These are phyloP conservation scores for Secale cereale DNA, from an alignment of 176 grass and related monocot genomes.

Conservation along the genomic window DNA sequence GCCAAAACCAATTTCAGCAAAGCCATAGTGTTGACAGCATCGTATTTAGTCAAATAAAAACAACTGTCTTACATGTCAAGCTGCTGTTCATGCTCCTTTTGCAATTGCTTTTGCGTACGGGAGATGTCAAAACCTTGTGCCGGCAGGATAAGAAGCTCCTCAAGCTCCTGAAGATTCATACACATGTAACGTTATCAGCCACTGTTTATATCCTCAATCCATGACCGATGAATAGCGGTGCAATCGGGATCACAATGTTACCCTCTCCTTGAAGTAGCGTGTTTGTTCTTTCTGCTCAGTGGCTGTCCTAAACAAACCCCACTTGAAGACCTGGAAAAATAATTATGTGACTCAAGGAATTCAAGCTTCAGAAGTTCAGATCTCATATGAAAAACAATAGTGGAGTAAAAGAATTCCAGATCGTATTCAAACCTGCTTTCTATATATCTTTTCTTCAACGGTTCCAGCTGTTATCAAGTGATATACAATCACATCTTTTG, in stretches of 20 bases:
- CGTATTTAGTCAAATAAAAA: background rate
- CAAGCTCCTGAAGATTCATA: constrained; percentile 43
- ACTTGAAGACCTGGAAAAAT: constrained; percentile 48
- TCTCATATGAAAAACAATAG: background rate
- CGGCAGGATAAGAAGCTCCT: constrained; percentile 51
- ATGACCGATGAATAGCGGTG: background rate
- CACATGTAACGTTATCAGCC: background rate
- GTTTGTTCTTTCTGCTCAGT: constrained; percentile 62
- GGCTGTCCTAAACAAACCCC: constrained; percentile 54
- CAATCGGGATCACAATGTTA: background rate
- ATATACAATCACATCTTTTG: constrained; percentile 85
- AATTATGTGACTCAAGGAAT: background rate
- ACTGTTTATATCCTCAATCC: background rate
- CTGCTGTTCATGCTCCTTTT: constrained; percentile 47
- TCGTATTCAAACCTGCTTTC: constrained; percentile 1
- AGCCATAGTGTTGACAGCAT: background rate
- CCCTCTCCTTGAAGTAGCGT: constrained; percentile 53
- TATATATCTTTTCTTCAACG: constrained; percentile 92
- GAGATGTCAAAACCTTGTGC: constrained; percentile 66
- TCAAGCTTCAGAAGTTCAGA: background rate
- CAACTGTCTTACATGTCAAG: constrained; percentile 29
- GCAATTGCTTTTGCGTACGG: constrained; percentile 40
- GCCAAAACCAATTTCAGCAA: background rate
- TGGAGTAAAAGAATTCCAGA: background rate
- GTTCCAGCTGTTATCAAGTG: constrained; percentile 82